Evolutionary conservation across 2,329 filamentous ascomycete genomes (phyloP).

Genomic region (Penicillium sp.): DNA sequence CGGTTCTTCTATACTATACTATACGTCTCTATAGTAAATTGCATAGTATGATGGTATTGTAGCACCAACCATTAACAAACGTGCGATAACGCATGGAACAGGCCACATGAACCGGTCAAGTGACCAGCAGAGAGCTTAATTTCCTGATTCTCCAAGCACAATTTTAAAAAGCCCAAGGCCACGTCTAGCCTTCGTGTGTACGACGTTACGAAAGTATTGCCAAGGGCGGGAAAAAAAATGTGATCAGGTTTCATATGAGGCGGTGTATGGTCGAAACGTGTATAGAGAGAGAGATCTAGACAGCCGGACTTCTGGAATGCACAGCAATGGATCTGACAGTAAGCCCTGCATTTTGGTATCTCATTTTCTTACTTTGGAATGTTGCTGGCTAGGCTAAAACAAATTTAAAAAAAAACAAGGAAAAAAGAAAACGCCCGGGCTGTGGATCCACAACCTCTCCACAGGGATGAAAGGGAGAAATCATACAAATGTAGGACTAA

Average conservation of each 20-base stretch:
- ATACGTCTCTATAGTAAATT: background rate
- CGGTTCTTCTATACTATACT: background rate
- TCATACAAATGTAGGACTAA: background rate
- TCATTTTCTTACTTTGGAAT: background rate
- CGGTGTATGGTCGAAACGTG: conserved; percentile 3
- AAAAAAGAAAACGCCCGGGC: background rate
- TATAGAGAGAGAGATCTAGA: background rate
- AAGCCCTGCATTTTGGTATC: background rate
- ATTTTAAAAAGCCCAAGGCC: background rate
- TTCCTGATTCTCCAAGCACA: background rate
- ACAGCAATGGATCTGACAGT: background rate
- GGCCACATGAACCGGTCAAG: conserved; percentile 17
- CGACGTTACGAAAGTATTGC: conserved; percentile 17
- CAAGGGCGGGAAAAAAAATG: background rate
- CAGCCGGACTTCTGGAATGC: background rate
- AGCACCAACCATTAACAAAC: background rate
- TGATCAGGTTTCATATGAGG: background rate
- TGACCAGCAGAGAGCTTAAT: conserved; percentile 12
- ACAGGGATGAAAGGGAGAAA: conserved; percentile 6
- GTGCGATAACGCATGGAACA: background rate
- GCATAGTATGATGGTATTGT: background rate
- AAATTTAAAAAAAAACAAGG: background rate
- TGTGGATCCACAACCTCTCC: conserved; percentile 3
- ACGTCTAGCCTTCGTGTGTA: conserved; percentile 8
- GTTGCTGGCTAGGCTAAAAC: background rate